Conservation (phyloP, 768 basidiomycete genomes). For the Lepiota brunneoincarnata region DNA sequence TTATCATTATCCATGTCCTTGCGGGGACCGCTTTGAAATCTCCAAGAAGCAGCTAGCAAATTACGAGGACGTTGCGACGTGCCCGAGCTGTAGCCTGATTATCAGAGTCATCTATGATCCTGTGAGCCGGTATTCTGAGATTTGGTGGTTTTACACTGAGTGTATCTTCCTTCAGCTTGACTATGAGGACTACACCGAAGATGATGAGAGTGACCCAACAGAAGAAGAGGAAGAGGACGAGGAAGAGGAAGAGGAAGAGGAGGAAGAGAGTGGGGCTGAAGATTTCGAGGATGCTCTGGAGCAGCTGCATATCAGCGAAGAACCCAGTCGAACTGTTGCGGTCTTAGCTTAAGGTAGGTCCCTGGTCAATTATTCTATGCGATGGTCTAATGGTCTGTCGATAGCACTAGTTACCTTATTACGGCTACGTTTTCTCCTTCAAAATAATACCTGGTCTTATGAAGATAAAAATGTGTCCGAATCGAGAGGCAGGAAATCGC, state of each 20-base stretch:
- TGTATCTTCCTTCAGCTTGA: slow-evolving; percentile 56
- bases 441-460: too few species aligned
- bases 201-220: slow-evolving; percentile 46
- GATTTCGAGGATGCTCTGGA: slow-evolving; percentile 68
- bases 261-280: slow-evolving; percentile 37
- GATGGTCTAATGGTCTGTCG: too few species aligned
- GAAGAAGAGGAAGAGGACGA: slow-evolving; percentile 40
- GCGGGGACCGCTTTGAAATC: slow-evolving; percentile 98
- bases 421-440: too few species aligned
- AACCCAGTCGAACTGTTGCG: slow-evolving; percentile 15
- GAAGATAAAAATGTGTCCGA: too few species aligned
- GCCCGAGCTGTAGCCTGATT: slow-evolving; percentile 93
- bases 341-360: slow-evolving; percentile 22
- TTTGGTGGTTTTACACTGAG: slow-evolving; percentile 6
- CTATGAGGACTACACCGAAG: slow-evolving; percentile 72
- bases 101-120: slow-evolving; percentile 94
- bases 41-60: slow-evolving; percentile 78
- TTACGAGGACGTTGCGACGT: slow-evolving; percentile 92
- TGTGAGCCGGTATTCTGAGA: slow-evolving; percentile 46
- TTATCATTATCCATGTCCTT: slow-evolving; percentile 96
- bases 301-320: slow-evolving; percentile 48
- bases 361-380: too few species aligned
- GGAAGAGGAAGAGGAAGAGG: slow-evolving; percentile 32
- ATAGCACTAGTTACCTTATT: too few species aligned
- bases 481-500: too few species aligned